Base-by-base conservation (phyloP, 2,329 filamentous ascomycete genomes). In the Pyricularia sp. region DNA sequence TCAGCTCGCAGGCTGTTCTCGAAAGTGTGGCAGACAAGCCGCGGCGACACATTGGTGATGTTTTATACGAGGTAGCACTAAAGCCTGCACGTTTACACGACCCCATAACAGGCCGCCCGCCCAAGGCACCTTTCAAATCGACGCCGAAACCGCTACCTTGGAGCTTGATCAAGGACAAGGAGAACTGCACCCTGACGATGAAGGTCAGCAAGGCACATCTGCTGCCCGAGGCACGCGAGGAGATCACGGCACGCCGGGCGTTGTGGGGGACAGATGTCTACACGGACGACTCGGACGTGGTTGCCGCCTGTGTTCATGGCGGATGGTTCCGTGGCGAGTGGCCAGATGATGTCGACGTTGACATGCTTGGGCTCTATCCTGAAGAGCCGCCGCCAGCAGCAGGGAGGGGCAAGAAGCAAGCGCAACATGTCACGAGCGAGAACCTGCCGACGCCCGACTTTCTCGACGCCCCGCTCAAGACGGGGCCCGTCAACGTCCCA, bases 211-310 rank as follows among this genome's bases (percentile, higher is more conserved):
- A 89, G 31, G 84, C 89, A 62, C 91, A 94, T 70, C 79, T 99
- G 8, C 84, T 84, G 9, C 75, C 85, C 0, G 77, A 81, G 8
- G 84, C 89, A 28, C 84, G 93, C 33, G 90, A 94, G 72, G 90
- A 96, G 69, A 93, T 97, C 63, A 96, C 92, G 12, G 78, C 85
- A 8, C 84, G 91, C 40, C 84, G 89, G 24, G 90, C 90, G 8
- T 75, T 99, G 0, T 99, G 93, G 93, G 94, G 94, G 1, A 94
- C 91, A 0, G 93, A 96, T 49, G 84, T 99, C 7, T 97, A 97
- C 73, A 96, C 92, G 0, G 94, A 99, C 70, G 94, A 99, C 75
- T 96, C 92, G 0, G 94, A 99, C 72, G 86, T 94, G 0, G 83
- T 99, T 28, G 93, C 92, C 0, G 93, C 93, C 2, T 93, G 93